Percentiles rank a stretch among this genome's conserved stretches.
These are phyloP conservation scores for Hypoxylon sp. DNA, from an alignment of 2,329 filamentous ascomycete genomes.

Conservation along the genomic window DNA sequence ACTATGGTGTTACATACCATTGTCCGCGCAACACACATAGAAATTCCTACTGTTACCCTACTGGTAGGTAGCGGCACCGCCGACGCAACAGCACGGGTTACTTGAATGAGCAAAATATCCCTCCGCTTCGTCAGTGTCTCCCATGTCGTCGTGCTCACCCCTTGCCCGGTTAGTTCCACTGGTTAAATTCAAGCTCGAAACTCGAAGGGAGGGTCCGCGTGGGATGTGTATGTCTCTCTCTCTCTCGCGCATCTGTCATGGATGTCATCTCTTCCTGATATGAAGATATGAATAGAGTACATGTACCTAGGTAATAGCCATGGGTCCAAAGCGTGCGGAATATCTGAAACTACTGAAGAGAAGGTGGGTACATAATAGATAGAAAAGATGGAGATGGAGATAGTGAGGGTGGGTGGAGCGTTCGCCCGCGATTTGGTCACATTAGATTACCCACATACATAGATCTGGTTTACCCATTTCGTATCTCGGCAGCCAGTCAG, in stretches of 20 bases:
- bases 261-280: too few species aligned
- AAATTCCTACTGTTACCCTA: constrained; percentile 24
- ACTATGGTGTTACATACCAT: constrained; percentile 16
- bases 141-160: constrained; percentile 21
- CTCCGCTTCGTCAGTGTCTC: constrained; percentile 8
- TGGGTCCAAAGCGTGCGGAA: constrained; percentile 35
- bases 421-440: constrained; percentile 29
- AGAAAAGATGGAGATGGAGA: constrained; percentile 29
- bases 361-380: constrained; percentile 33
- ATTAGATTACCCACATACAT: constrained; percentile 32
- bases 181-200: constrained; percentile 24
- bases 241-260: constrained; percentile 30
- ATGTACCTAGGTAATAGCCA: too few species aligned
- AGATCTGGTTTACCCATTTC: constrained; percentile 35
- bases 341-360: constrained; percentile 35
- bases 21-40: constrained; percentile 20
- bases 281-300: too few species aligned
- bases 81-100: constrained; percentile 25
- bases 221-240: constrained; percentile 31
- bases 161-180: constrained; percentile 20
- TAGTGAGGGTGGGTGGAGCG: constrained; percentile 30
- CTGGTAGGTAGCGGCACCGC: constrained; percentile 15
- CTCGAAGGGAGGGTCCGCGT: constrained; percentile 35
- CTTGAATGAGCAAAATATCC: constrained; percentile 22
- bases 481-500: constrained; percentile 33